These are phyloP conservation scores for Ceratobasidium sp. DNA, from an alignment of 1,284 basidiomycete species.

Conservation along the genomic window DNA sequence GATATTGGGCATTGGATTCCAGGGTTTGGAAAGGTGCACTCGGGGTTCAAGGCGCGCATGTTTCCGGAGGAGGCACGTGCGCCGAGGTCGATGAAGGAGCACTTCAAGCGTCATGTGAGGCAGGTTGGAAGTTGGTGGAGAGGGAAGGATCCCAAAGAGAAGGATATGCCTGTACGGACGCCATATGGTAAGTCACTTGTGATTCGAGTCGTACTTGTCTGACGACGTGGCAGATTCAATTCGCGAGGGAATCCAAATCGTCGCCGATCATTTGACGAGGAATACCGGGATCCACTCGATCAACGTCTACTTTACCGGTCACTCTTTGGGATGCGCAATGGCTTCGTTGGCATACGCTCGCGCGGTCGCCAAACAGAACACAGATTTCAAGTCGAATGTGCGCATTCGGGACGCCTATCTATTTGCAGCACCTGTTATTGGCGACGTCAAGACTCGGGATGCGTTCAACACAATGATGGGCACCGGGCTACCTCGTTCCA, in stretches of 20 bases:
- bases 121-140: conserved; percentile 7
- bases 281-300: conserved; percentile 27
- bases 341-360: conserved; percentile 47
- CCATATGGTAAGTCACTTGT: conserved; percentile 41
- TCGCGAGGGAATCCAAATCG: conserved; percentile 35
- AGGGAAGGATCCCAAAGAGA: neutral
- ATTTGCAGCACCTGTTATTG: conserved; percentile 46
- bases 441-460: conserved; percentile 27
- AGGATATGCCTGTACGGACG: conserved; percentile 37
- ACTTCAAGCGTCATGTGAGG: conserved; percentile 4
- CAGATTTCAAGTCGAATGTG: conserved; percentile 44
- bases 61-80: conserved; percentile 42
- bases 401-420: conserved; percentile 47
- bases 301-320: conserved; percentile 47
- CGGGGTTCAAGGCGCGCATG: conserved; percentile 46
- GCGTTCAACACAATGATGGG: conserved; percentile 42
- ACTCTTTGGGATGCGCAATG: conserved; percentile 47
- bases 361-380: conserved; percentile 42
- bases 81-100: conserved; percentile 11
- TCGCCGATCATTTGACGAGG: conserved; percentile 36
- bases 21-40: conserved; percentile 46
- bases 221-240: conserved; percentile 35
- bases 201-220: neutral
- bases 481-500: conserved; percentile 43
- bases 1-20: conserved; percentile 44